Conservation (phyloP, 208 protist genomes). For the Wallacemonas sp. region DNA sequence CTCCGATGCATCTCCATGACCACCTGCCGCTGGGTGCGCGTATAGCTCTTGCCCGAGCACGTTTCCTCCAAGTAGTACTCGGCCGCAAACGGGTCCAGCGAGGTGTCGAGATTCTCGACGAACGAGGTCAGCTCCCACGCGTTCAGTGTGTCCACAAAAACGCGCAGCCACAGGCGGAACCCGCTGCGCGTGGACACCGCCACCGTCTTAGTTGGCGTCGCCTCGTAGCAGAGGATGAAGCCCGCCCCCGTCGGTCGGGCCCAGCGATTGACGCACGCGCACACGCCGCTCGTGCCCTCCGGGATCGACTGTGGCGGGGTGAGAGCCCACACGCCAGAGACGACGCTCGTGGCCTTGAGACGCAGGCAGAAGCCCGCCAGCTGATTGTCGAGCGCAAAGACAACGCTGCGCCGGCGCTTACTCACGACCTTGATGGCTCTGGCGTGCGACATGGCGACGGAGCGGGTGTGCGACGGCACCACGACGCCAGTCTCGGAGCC, state of each 20-base stretch:
- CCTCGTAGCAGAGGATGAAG: slow-evolving; percentile 78
- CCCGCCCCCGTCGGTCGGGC: slow-evolving; percentile 71
- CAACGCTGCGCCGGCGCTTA: slow-evolving; percentile 52
- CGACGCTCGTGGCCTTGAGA: slow-evolving; percentile 63
- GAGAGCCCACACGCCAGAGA: slow-evolving; percentile 68
- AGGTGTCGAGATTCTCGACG: slow-evolving; percentile 26
- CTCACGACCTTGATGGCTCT: slow-evolving; percentile 31
- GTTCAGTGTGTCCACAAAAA: slow-evolving; percentile 56
- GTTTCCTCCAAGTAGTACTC: slow-evolving; percentile 50
- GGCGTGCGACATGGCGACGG: slow-evolving; percentile 58
- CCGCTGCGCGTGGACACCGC: slow-evolving; percentile 11
- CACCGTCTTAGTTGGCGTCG: slow-evolving; percentile 20
- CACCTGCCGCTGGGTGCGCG: slow-evolving; percentile 36
- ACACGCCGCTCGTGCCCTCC: slow-evolving; percentile 38
- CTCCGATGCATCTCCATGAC: slow-evolving; percentile 39
- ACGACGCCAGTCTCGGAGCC: slow-evolving; percentile 49
- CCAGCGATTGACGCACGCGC: slow-evolving; percentile 72
- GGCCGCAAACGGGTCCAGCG: slow-evolving; percentile 48
- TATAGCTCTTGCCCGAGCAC: slow-evolving; percentile 22
- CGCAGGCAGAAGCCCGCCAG: slow-evolving; percentile 45
- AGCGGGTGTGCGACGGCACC: slow-evolving; percentile 62
- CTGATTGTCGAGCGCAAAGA: slow-evolving; percentile 61
- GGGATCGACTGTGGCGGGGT: slow-evolving; percentile 50
- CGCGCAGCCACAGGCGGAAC: slow-evolving; percentile 70
- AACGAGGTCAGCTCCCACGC: slow-evolving; percentile 40